Conservation (phyloP, 352 stramenopile genomes). For the Phytophthora idaei region DNA sequence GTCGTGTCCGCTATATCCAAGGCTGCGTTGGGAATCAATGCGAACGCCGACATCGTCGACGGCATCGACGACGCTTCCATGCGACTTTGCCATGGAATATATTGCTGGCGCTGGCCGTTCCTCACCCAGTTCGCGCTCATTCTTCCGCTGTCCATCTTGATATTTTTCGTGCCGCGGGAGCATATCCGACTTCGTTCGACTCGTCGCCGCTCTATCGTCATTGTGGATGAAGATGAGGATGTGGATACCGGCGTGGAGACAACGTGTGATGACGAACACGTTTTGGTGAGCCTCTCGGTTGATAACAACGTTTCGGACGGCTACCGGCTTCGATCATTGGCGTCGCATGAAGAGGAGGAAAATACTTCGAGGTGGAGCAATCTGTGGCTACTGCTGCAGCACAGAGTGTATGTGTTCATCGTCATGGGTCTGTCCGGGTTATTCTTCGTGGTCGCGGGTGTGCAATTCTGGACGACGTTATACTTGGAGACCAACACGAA, state of each 20-base stretch:
- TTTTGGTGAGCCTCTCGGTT: conserved; percentile 28
- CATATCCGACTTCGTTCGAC: conserved; percentile 68
- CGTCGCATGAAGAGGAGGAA: conserved; percentile 21
- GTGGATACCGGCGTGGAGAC: conserved; percentile 41
- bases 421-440: conserved; percentile 81
- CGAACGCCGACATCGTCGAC: conserved; percentile 39
- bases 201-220: conserved; percentile 68
- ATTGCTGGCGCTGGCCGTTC: conserved; percentile 90
- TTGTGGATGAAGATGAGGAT: conserved; percentile 55
- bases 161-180: conserved; percentile 80
- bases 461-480: conserved; percentile 88
- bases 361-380: conserved; percentile 49
- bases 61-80: conserved; percentile 36
- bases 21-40: conserved; percentile 22
- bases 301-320: conserved; percentile 12
- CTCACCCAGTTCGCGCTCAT: conserved; percentile 78
- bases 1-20: conserved; percentile 24
- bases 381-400: conserved; percentile 54
- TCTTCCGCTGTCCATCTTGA: conserved; percentile 69
- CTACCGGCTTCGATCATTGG: conserved; percentile 26
- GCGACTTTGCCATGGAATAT: conserved; percentile 71
- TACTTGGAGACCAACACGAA: conserved; percentile 83
- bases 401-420: conserved; percentile 78
- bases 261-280: conserved; percentile 35
- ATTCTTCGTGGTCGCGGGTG: conserved; percentile 82